Evolutionary conservation across 228 moss, liverwort and hornwort genomes (phyloP), one percentile per base, ranked within the genome.

Genomic region (Sphagnum magellanicum): DNA sequence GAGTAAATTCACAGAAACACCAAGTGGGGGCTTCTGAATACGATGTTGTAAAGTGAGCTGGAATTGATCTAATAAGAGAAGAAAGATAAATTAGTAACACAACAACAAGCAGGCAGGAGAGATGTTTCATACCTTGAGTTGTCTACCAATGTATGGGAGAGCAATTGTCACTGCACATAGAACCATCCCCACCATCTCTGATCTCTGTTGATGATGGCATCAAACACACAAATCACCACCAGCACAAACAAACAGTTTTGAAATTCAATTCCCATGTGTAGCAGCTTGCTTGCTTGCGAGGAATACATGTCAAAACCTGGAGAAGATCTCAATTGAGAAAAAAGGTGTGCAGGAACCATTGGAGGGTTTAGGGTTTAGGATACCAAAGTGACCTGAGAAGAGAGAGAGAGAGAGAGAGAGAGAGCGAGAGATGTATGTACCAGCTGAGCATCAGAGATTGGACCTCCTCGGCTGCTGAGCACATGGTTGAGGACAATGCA

Each of bases 181-280:
- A 71, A 82, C 62, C 68, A 98, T 59, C n/a, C 94, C 98, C 51
- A 98, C 71, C 67, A 72, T 82, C 83, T 94, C 98, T 17, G 94
- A 85, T 68, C 79, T 77, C 97, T 98, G 82, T 71, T 59, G 47
- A 75, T 5, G 64, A 72, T 16, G 53, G 48, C 16, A 50, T 46
- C 59, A 63, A 50, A 51, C 68, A 71, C 8, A 10, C 6, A 61
- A 11, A 5, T 66, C 10, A 14, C 11, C 60, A 69, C 14, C 11
- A 10, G 66, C 51, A 6, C 32, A 32, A 32, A 32, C 14, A 9
- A 14, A 58, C 4, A 58, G 58, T 58, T 58, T 58, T 10, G 14
- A 14, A 62, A 62, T 62, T 16, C 16, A 61, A 4, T 57, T 57
- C 55, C 61, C 0, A 13, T 15, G 46, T 61, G 61, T 61, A 16